Evolutionary conservation across 495 filamentous ascomycete genomes (phyloP).

Genomic region (Oleoguttula mirabilis): DNA sequence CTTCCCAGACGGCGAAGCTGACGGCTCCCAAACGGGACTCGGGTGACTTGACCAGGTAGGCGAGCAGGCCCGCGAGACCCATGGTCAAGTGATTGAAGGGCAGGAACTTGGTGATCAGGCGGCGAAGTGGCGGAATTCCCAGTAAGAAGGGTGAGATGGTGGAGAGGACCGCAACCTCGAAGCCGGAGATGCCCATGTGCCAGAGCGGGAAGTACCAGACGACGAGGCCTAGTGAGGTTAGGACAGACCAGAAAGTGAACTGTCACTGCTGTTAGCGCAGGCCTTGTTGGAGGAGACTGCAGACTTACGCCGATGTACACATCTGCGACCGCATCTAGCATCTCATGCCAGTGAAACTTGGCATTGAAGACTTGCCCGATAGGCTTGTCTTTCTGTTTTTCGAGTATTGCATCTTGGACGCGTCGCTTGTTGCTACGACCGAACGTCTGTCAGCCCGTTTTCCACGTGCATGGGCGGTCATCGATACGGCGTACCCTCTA

Average conservation of each 20-base stretch:
- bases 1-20: slow-evolving; percentile 62
- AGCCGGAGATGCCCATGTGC: slow-evolving; percentile 99
- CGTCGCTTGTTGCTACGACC: slow-evolving; percentile 44
- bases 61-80: slow-evolving; percentile 57
- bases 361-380: slow-evolving; percentile 56
- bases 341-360: slow-evolving; percentile 59
- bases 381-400: slow-evolving; percentile 81
- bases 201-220: slow-evolving; percentile 99
- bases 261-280: slow-evolving; percentile 34
- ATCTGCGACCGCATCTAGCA: slow-evolving; percentile 75
- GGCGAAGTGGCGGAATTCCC: slow-evolving; percentile 54
- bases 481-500: no score
- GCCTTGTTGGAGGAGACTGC: no score
- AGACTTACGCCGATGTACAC: slow-evolving; percentile 80
- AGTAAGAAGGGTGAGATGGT: slow-evolving; percentile 79
- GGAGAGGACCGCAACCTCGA: slow-evolving; percentile 75
- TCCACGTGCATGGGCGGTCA: no score
- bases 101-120: slow-evolving; percentile 53
- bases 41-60: slow-evolving; percentile 63
- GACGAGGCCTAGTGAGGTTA: slow-evolving; percentile 74
- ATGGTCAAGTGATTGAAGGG: slow-evolving; percentile 61
- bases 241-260: slow-evolving; percentile 92
- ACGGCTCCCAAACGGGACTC: slow-evolving; percentile 68
- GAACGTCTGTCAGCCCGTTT: background rate
- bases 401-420: slow-evolving; percentile 61